These are phyloP conservation scores for Moringa oleifera DNA, from an alignment of 345 rosid species.

Conservation along the genomic window DNA sequence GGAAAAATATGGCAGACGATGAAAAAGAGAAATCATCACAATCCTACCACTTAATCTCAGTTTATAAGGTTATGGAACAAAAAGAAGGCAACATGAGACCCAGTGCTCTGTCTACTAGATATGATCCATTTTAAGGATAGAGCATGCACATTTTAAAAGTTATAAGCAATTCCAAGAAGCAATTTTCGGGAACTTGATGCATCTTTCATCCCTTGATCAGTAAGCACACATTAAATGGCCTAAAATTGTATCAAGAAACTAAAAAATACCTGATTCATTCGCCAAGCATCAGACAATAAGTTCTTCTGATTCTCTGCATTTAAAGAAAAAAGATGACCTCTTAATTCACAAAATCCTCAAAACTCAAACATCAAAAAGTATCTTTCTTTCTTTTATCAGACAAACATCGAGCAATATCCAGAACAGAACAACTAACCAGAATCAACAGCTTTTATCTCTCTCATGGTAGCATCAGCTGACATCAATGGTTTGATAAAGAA, in stretches of 20 bases:
- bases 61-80: not conserved
- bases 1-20: not conserved
- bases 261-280: conserved; percentile 69
- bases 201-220: too few species aligned
- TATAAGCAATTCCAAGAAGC: too few species aligned
- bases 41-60: not conserved
- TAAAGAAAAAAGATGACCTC: conserved; percentile 9
- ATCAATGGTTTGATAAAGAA: conserved; percentile 88
- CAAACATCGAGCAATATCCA: too few species aligned
- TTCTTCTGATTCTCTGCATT: conserved; percentile 86
- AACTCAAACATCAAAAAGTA: not conserved
- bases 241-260: not conserved
- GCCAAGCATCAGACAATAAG: conserved; percentile 75
- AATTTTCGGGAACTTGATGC: too few species aligned
- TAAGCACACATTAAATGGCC: not conserved
- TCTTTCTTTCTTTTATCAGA: too few species aligned
- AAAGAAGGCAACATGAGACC: not conserved
- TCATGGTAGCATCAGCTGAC: conserved; percentile 86
- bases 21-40: not conserved
- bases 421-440: conserved; percentile 50
- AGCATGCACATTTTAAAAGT: too few species aligned
- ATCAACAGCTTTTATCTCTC: conserved; percentile 94
- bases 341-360: not conserved
- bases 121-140: too few species aligned
- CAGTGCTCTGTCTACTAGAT: not conserved